Base-by-base conservation (phyloP, 2,329 filamentous ascomycete species). In the Fusarium brevicatenulatum region DNA sequence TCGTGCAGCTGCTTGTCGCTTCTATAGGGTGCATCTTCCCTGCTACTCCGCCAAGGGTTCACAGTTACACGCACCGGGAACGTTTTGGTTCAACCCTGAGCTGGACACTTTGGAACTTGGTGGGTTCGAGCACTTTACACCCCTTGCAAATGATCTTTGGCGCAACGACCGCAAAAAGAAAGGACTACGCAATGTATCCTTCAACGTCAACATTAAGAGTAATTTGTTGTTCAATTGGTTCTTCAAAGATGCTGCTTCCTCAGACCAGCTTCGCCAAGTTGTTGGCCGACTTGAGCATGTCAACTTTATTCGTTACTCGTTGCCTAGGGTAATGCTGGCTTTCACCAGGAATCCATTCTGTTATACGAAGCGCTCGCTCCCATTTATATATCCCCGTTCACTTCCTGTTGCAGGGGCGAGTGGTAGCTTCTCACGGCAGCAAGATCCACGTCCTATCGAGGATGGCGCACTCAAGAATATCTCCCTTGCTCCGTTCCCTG, bases 401-500 rank as follows among this genome's bases (percentile, higher is more conserved):
- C 30, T 34, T 34, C 47, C 47, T 23, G 11, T 50, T 34, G 21
- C n/a, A 12, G n/a, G 47, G 1, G 30, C 16, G 4, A 50, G 16
- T 4, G 47, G 30, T 19, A 23, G 30, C 30, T 50, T 50, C 5
- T 34, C n/a, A 13, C 8, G 47, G 4, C 47, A 50, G 11, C 30
- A 5, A 10, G 30, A 50, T 13, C n/a, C 30, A 10, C 47, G 47
- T 3, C 11, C 30, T 16, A 23, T 50, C 21, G 21, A 50, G 16
- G 30, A 34, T 18, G 5, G 3, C 10, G 10, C 19, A 23, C 21
- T 23, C 10, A 12, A 34, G 4, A 32, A 11, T 34, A 6, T 32
- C 13, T 30, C 4, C 6, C 6, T 47, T 9, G 8, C 2, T 30
- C 0, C 3, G 7, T 32, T n/a, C 15, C 10, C 11, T 9, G 7